These are phyloP conservation scores for Magnusiomyces ingens DNA, from an alignment of 1,139 yeast genomes.

Conservation along the genomic window DNA sequence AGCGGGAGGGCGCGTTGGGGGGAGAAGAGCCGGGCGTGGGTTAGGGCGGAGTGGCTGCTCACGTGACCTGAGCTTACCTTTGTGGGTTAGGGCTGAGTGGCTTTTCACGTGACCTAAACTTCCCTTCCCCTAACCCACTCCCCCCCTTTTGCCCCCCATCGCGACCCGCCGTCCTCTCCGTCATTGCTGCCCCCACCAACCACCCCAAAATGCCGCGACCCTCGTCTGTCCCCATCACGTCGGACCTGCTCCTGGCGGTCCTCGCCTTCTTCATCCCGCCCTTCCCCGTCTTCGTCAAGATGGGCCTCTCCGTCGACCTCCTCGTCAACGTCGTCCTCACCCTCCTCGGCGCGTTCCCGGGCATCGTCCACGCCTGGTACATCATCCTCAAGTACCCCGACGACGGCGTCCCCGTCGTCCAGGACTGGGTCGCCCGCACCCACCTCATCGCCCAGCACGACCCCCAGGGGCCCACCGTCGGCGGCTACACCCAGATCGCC, in stretches of 20 bases:
- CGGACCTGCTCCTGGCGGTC: conserved; percentile 47
- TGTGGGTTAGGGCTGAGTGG: too few species aligned
- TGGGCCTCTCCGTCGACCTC: conserved; percentile 56
- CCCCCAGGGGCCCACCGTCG: neutral
- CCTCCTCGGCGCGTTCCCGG: conserved; percentile 66
- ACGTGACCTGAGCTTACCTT: too few species aligned
- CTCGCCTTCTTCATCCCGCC: conserved; percentile 64
- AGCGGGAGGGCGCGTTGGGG: too few species aligned
- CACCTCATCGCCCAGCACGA: neutral
- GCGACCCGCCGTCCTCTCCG: too few species aligned
- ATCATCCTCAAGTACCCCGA: conserved; percentile 40
- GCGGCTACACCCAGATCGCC: neutral
- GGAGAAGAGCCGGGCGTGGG: too few species aligned
- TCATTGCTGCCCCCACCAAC: too few species aligned
- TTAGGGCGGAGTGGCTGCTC: too few species aligned
- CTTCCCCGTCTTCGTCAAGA: conserved; percentile 61
- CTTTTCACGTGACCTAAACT: too few species aligned
- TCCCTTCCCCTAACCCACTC: too few species aligned
- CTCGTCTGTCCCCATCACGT: conserved; percentile 16
- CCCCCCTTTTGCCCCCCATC: too few species aligned
- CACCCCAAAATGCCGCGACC: neutral
- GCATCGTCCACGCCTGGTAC: conserved; percentile 42
- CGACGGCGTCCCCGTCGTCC: conserved; percentile 47
- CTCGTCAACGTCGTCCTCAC: conserved; percentile 53
- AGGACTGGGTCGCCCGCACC: conserved; percentile 5